These are phyloP conservation scores for Pleurotus platypus DNA, from an alignment of 768 basidiomycete species.

Conservation along the genomic window DNA sequence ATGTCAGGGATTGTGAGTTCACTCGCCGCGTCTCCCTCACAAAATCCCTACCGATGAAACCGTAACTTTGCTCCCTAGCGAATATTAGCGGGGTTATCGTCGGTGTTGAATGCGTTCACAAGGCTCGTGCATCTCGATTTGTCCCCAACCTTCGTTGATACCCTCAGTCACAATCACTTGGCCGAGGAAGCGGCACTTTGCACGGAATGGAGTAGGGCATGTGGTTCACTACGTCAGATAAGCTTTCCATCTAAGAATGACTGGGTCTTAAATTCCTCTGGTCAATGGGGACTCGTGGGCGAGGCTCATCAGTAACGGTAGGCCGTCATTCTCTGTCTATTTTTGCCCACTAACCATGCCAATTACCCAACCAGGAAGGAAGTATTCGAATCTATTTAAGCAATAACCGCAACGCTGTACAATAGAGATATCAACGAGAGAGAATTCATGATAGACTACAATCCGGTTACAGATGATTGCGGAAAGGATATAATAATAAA, in stretches of 20 bases:
- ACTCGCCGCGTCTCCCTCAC: conserved; percentile 4
- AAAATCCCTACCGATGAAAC: neutral
- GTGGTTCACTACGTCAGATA: conserved; percentile 42
- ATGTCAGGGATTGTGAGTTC: conserved; percentile 62
- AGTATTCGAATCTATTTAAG: neutral
- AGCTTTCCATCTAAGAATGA: conserved; percentile 23
- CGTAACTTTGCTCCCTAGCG: conserved; percentile 31
- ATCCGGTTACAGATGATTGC: conserved; percentile 2
- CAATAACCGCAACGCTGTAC: neutral
- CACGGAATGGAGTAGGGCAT: conserved; percentile 49
- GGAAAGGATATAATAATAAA: conserved; percentile 4
- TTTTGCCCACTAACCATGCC: neutral
- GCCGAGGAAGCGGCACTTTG: conserved; percentile 52
- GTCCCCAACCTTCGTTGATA: conserved; percentile 53
- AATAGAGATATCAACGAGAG: neutral
- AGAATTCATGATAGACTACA: neutral
- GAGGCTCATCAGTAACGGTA: neutral
- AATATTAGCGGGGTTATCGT: conserved; percentile 55
- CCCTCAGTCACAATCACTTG: conserved; percentile 35
- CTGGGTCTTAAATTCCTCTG: neutral
- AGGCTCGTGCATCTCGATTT: conserved; percentile 53
- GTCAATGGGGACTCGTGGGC: conserved; percentile 1
- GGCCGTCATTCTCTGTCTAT: neutral
- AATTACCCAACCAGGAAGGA: neutral
- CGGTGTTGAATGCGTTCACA: conserved; percentile 48